These are phyloP conservation scores for Ustilago nuda DNA, from an alignment of 1,284 basidiomycete genomes.

Conservation along the genomic window DNA sequence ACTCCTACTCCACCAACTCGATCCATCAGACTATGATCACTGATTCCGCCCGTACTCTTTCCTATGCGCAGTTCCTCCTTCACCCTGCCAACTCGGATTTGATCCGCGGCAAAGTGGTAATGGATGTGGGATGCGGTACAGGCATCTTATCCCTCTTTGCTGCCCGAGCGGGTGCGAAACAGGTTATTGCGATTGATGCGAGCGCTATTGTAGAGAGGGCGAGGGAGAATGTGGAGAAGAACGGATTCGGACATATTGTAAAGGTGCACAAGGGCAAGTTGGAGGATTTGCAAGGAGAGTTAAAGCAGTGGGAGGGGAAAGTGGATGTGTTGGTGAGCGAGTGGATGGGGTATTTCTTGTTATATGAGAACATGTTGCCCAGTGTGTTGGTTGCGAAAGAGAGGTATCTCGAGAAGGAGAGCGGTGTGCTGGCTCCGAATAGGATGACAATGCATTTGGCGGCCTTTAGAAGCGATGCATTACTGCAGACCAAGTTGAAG, in stretches of 20 bases:
- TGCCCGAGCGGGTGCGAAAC: slow-evolving; percentile 88
- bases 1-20: slow-evolving; percentile 90
- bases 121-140: slow-evolving; percentile 81
- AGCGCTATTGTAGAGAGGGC: slow-evolving; percentile 87
- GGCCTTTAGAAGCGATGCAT: slow-evolving; percentile 80
- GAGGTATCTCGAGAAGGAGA: slow-evolving; percentile 77
- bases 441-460: slow-evolving; percentile 87
- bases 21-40: slow-evolving; percentile 75
- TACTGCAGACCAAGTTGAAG: slow-evolving; percentile 81
- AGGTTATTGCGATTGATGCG: slow-evolving; percentile 93
- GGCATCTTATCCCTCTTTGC: slow-evolving; percentile 90
- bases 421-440: slow-evolving; percentile 89
- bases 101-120: slow-evolving; percentile 86
- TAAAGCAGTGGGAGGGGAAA: slow-evolving; percentile 76
- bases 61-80: slow-evolving; percentile 91
- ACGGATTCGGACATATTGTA: slow-evolving; percentile 81
- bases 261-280: slow-evolving; percentile 86
- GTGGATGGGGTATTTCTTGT: slow-evolving; percentile 81
- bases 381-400: slow-evolving; percentile 90
- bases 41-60: slow-evolving; percentile 91
- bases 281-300: slow-evolving; percentile 80
- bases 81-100: slow-evolving; percentile 78
- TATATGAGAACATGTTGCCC: slow-evolving; percentile 98
- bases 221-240: slow-evolving; percentile 81
- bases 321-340: slow-evolving; percentile 96